Percentiles rank a stretch among this genome's conserved stretches.
Evolutionary conservation across 805 yeast species (phyloP).

Genomic region (Wickerhamomyces rabaulensis): DNA sequence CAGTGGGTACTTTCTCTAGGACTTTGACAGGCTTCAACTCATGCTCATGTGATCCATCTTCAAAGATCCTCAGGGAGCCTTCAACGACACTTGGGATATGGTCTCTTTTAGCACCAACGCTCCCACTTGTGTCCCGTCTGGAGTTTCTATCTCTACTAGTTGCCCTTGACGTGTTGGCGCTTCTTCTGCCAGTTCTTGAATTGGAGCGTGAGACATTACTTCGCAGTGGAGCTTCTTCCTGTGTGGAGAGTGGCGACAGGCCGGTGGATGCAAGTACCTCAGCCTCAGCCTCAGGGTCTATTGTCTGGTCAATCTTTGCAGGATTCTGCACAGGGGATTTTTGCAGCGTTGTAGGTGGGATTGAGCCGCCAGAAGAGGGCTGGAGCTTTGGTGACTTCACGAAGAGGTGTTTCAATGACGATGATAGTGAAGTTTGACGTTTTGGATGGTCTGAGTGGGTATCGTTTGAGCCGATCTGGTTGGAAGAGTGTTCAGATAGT

Average conservation of each 20-base stretch:
- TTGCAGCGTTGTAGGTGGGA: neutral
- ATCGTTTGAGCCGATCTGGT: neutral
- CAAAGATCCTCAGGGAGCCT: conserved; percentile 16
- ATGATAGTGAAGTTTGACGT: conserved; percentile 15
- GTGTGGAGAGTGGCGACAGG: neutral
- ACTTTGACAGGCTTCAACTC: conserved; percentile 15
- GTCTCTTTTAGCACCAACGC: neutral
- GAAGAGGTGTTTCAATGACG: conserved; percentile 18
- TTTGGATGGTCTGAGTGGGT: conserved; percentile 1
- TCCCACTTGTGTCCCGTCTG: conserved; percentile 2
- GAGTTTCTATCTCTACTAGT: neutral
- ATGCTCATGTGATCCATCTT: conserved; percentile 23
- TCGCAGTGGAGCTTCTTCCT: neutral
- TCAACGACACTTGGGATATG: conserved; percentile 4
- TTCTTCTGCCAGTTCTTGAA: conserved; percentile 6
- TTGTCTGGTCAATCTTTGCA: neutral
- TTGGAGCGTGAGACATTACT: neutral
- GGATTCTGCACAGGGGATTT: neutral
- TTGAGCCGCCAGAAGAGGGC: neutral
- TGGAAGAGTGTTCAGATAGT: neutral
- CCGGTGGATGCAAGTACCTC: conserved; percentile 1
- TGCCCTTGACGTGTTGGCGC: conserved; percentile 4
- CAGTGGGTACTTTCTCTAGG: conserved; percentile 19
- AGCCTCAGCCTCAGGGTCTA: neutral
- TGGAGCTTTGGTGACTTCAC: conserved; percentile 11